Evolutionary conservation across 2,329 filamentous ascomycete species (phyloP), one percentile per base, ranked within the genome.

Genomic region (Cytospora schulzeri): DNA sequence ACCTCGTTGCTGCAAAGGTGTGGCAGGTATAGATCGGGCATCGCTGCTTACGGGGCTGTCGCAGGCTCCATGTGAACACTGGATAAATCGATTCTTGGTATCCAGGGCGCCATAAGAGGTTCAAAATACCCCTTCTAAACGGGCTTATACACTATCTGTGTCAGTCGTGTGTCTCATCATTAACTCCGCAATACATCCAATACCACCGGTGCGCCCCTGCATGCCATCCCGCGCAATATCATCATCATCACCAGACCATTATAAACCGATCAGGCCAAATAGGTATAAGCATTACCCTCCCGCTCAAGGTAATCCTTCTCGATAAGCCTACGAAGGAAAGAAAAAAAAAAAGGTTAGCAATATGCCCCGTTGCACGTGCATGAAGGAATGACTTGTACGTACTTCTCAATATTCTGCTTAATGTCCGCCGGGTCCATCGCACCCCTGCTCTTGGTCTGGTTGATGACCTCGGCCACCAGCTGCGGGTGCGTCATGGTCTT

Each of bases 321-420:
- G 60, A 97, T 94, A 69, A 97, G 81, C 74, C 91, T 93, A 70
- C 53, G 72, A 61, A 22, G 48, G 31, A 28, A 28, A 12, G 5
- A 72, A 61, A 22, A 48, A 33, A 28, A 28, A 12, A 5, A 57
- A 24, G 5, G 41, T 58, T 56, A 63, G 41, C 14, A 50, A 26
- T n/a, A n/a, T 19, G 8, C 11, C 2, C 24, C 28, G 8, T 17
- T 29, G 33, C 12, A 35, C 33, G n/a, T 12, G 33, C 33, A 35
- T 35, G 4, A 28, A 45, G 11, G n/a, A 31, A 55, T 31, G 53
- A 60, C 59, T 24, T n/a, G 57, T 33, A 83, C 89, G 73, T 78
- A 93, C 88, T 91, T 93, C 77, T 98, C 95, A 76, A 99, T 97
- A 76, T 98, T 96, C 80, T 90, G 89, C 86, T 99, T 99, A 69